A percentile compares a stretch with the other conserved stretches of the same genome.
Conservation (phyloP, 306 rosid species). For the Hippophae rhamnoides region DNA sequence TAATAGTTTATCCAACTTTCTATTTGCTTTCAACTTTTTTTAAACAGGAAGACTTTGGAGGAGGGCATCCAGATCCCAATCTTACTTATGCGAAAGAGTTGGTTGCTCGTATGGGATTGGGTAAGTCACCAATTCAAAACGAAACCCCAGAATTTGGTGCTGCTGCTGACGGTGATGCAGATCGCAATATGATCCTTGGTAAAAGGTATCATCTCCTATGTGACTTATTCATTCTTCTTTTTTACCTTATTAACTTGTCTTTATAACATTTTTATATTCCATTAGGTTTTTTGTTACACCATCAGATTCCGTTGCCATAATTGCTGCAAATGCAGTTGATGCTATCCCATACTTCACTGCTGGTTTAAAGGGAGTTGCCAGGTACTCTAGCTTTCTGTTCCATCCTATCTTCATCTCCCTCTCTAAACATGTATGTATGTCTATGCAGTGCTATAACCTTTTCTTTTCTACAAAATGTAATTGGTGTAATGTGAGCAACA, state of each 20-base stretch:
- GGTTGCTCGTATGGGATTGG: conserved; percentile 86
- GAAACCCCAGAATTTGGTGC: conserved; percentile 99
- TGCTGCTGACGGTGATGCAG: conserved; percentile 99
- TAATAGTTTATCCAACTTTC: neutral
- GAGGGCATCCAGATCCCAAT: conserved; percentile 99
- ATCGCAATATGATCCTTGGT: conserved; percentile 97
- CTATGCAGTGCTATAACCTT: neutral
- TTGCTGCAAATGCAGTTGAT: conserved; percentile 98
- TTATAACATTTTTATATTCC: conserved; percentile 16
- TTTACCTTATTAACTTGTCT: neutral
- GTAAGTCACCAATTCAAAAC: conserved; percentile 55
- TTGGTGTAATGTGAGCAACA: too few species aligned
- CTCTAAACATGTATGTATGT: neutral
- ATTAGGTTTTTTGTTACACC: conserved; percentile 95
- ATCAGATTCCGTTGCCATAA: conserved; percentile 95
- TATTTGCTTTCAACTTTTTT: conserved; percentile 9
- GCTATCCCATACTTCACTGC: conserved; percentile 86
- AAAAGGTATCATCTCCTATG: conserved; percentile 53
- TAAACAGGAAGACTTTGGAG: conserved; percentile 94
- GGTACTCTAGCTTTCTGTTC: conserved; percentile 31
- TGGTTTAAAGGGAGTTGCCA: conserved; percentile 99
- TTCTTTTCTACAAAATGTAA: neutral
- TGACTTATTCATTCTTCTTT: conserved; percentile 4
- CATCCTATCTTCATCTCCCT: neutral
- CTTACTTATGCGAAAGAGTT: conserved; percentile 96